A percentile compares a stretch with the other conserved stretches of the same genome.
phyloP scores from a whole-genome alignment of 78 protist species.

The Dictyostelium firmibasis region DNA sequence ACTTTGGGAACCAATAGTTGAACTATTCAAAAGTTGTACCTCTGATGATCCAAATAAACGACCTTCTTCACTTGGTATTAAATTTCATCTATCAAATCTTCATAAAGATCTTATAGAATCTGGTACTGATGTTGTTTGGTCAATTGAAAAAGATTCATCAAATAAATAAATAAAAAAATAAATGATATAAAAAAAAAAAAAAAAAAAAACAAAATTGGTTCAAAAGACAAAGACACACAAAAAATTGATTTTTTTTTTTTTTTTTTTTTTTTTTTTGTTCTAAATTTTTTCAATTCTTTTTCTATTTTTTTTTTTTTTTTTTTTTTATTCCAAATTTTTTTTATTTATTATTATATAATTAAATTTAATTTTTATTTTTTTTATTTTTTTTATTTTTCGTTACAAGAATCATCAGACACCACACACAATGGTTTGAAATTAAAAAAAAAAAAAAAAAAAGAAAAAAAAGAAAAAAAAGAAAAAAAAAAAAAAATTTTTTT shows the following conservation, averaged over 20 bases:
- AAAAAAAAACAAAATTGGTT: neutral
- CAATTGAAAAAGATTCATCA: neutral
- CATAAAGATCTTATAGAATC: constrained; percentile 7
- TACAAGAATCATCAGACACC: too few species aligned
- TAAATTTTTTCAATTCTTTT: too few species aligned
- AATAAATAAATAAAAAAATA: neutral
- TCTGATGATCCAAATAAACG: neutral
- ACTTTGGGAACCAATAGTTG: neutral
- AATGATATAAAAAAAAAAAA: neutral
- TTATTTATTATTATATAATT: neutral
- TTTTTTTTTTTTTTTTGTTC: neutral
- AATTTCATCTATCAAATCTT: neutral
- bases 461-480: too few species aligned
- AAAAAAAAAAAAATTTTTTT: too few species aligned
- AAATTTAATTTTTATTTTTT: too few species aligned
- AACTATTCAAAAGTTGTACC: constrained; percentile 2
- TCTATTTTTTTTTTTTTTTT: too few species aligned
- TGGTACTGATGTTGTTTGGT: neutral
- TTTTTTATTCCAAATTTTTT: too few species aligned
- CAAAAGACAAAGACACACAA: neutral
- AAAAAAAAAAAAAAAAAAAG: too few species aligned
- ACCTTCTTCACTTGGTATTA: constrained; percentile 9
- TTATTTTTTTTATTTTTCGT: too few species aligned
- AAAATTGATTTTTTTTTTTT: neutral
- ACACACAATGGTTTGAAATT: too few species aligned